phyloP scores from a whole-genome alignment of 371 early-diverging fungal species.

The Mucor indicus region DNA sequence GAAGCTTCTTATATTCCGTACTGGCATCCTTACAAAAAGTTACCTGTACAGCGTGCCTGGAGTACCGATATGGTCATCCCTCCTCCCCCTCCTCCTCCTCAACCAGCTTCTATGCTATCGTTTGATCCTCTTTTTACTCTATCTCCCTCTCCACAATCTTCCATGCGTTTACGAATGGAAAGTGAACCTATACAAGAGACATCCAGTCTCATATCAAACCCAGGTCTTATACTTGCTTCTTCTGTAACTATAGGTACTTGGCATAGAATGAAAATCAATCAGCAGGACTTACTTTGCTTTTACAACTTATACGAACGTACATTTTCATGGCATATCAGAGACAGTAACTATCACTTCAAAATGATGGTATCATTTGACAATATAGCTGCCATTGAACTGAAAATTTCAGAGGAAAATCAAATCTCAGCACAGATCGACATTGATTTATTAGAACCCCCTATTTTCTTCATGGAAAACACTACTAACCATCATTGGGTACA shows the following conservation, averaged over 20 bases:
- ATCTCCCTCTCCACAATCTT: constrained; percentile 21
- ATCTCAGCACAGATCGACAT: constrained; percentile 56
- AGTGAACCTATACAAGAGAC: constrained; percentile 14
- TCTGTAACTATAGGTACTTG: constrained; percentile 74
- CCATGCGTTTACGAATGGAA: constrained; percentile 5
- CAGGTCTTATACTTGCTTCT: constrained; percentile 38
- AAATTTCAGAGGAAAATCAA: constrained; percentile 32
- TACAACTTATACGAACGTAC: constrained; percentile 50
- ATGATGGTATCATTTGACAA: constrained; percentile 56
- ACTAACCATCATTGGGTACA: constrained; percentile 67
- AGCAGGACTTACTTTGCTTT: constrained; percentile 58
- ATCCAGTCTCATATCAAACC: neutral
- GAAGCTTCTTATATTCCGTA: no score
- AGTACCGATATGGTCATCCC: constrained; percentile 34
- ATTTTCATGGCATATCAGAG: constrained; percentile 71
- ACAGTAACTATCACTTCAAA: constrained; percentile 67
- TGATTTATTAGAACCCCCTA: constrained; percentile 57
- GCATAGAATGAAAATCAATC: constrained; percentile 69
- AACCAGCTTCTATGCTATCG: no score
- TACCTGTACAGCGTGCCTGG: constrained; percentile 39
- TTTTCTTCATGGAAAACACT: constrained; percentile 59
- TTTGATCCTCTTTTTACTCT: constrained; percentile 1
- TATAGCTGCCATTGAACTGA: constrained; percentile 27
- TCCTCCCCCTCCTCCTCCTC: constrained; percentile 20
- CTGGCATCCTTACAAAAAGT: constrained; percentile 3